These are phyloP conservation scores for Hanseniaspora meyeri DNA, from an alignment of 805 yeast genomes.

Conservation along the genomic window DNA sequence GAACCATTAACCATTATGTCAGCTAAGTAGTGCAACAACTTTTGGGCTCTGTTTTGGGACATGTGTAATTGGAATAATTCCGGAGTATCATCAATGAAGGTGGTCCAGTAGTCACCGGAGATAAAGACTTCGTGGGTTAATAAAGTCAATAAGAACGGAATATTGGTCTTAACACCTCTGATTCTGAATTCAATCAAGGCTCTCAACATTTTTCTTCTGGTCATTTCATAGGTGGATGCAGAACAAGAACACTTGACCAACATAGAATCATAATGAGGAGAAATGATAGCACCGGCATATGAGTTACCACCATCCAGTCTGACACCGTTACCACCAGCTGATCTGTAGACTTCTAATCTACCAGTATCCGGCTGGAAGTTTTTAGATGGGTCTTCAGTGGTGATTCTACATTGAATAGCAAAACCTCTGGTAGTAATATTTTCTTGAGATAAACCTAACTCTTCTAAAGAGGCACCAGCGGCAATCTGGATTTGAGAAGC, in stretches of 20 bases:
- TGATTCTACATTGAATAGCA: constrained; percentile 97
- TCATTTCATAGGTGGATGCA: constrained; percentile 94
- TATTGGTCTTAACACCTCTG: constrained; percentile 97
- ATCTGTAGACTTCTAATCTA: constrained; percentile 91
- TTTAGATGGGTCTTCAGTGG: constrained; percentile 94
- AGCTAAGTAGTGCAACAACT: constrained; percentile 78
- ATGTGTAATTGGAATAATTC: constrained; percentile 84
- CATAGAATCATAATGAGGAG: constrained; percentile 97
- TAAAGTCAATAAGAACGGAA: constrained; percentile 85
- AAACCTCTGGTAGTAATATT: constrained; percentile 92
- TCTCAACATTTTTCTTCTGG: constrained; percentile 94
- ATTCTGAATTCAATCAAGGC: constrained; percentile 94
- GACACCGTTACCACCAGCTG: constrained; percentile 99
- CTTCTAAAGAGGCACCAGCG: constrained; percentile 89
- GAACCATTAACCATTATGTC: constrained; percentile 94
- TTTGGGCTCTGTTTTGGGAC: constrained; percentile 94
- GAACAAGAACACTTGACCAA: constrained; percentile 93
- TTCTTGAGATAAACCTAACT: constrained; percentile 86
- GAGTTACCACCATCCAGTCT: constrained; percentile 98
- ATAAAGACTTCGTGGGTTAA: constrained; percentile 83
- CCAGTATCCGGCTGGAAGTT: constrained; percentile 98
- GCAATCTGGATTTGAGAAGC: constrained; percentile 99
- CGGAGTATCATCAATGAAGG: constrained; percentile 97
- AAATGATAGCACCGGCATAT: constrained; percentile 88
- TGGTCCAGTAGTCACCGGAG: constrained; percentile 88